These are phyloP conservation scores for Nitzschia sp. DNA, from an alignment of 108 stramenopile genomes.

Conservation along the genomic window DNA sequence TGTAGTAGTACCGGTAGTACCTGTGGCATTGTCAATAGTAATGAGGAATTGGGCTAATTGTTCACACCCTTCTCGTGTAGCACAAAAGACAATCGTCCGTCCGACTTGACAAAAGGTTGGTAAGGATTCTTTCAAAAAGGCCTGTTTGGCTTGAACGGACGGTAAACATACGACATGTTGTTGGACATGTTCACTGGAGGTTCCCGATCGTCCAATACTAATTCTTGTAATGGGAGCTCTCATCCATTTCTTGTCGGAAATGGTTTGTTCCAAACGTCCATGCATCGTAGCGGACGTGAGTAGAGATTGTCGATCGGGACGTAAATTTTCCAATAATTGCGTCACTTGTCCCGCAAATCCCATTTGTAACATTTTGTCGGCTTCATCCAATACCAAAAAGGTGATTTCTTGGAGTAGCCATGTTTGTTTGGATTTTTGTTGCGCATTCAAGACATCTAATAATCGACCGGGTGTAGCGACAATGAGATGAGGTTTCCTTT, in stretches of 20 bases:
- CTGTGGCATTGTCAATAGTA: not conserved
- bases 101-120: constrained; percentile 64
- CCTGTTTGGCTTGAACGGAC: constrained; percentile 46
- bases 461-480: constrained; percentile 97
- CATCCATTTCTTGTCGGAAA: constrained; percentile 72
- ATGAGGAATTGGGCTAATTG: constrained; percentile 43
- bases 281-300: constrained; percentile 75
- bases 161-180: constrained; percentile 84
- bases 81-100: constrained; percentile 79
- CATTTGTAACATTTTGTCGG: constrained; percentile 88
- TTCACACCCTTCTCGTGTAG: constrained; percentile 74
- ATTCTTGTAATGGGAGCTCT: constrained; percentile 49
- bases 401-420: constrained; percentile 50
- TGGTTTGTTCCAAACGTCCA: constrained; percentile 54
- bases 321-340: constrained; percentile 70
- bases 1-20: not conserved
- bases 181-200: constrained; percentile 67
- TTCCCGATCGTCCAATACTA: constrained; percentile 73
- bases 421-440: constrained; percentile 48
- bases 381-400: constrained; percentile 94
- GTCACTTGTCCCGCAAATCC: constrained; percentile 90
- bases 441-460: constrained; percentile 81
- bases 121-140: constrained; percentile 72
- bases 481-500: constrained; percentile 66
- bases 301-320: constrained; percentile 82